Conservation (phyloP, 805 yeast species). For the Candida suzukii region DNA sequence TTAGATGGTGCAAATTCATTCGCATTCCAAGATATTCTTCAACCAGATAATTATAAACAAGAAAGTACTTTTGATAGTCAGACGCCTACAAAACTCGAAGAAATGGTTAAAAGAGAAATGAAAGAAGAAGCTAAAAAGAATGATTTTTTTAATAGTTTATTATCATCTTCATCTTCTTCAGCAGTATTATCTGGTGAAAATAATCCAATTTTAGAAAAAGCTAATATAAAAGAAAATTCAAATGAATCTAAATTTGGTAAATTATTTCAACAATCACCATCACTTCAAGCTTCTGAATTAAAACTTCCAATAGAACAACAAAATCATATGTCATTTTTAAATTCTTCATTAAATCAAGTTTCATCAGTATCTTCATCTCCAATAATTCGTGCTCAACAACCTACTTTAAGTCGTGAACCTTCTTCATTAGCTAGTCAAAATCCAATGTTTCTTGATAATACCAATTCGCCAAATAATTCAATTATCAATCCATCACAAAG, state of each 20-base stretch:
- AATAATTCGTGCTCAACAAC: too few relatives aligned
- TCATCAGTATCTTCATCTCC: too few relatives aligned
- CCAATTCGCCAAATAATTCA: too few relatives aligned
- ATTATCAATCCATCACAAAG: too few relatives aligned
- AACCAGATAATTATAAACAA: background rate
- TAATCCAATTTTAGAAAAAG: background rate
- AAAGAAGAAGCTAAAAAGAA: slow-evolving; percentile 12
- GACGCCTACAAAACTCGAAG: background rate
- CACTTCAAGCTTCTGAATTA: background rate
- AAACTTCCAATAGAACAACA: background rate
- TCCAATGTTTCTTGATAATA: too few relatives aligned
- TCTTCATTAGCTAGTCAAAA: too few relatives aligned
- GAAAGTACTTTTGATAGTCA: background rate
- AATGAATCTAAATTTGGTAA: slow-evolving; percentile 15
- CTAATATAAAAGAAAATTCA: slow-evolving; percentile 2
- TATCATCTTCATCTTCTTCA: too few relatives aligned
- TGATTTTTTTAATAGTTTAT: slow-evolving; percentile 15
- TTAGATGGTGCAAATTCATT: slow-evolving; percentile 4
- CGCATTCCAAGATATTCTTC: background rate
- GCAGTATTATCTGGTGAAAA: background rate
- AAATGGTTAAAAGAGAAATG: slow-evolving; percentile 1
- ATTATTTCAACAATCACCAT: slow-evolving; percentile 6
- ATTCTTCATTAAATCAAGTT: too few relatives aligned
- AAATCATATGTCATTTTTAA: background rate
- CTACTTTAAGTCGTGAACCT: too few relatives aligned